Evolutionary conservation across 805 yeast genomes (phyloP).

Genomic region (Lipomyces sp.): DNA sequence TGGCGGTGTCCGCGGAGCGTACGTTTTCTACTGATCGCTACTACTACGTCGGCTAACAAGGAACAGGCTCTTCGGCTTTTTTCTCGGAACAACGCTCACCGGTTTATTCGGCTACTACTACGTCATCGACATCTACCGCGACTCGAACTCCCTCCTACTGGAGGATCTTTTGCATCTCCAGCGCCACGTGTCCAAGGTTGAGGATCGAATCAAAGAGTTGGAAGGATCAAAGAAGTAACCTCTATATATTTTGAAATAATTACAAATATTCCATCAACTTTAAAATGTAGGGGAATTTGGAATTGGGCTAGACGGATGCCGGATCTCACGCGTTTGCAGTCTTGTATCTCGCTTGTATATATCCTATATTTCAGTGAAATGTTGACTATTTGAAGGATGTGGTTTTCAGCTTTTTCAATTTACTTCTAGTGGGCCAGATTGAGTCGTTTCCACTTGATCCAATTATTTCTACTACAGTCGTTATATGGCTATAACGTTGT

Average conservation of each 20-base stretch:
- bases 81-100: slow-evolving; percentile 74
- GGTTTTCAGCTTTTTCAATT: neutral
- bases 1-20: slow-evolving; percentile 54
- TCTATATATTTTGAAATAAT: neutral
- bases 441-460: no score
- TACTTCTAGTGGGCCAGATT: neutral
- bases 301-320: neutral
- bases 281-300: no score
- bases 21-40: slow-evolving; percentile 21
- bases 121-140: slow-evolving; percentile 75
- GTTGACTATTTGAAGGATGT: neutral
- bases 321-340: neutral
- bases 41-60: neutral
- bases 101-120: slow-evolving; percentile 80
- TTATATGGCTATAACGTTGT: no score
- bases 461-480: no score
- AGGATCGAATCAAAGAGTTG: slow-evolving; percentile 67
- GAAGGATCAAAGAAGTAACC: slow-evolving; percentile 47
- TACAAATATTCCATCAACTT: no score
- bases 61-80: slow-evolving; percentile 67
- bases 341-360: neutral
- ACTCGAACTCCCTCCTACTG: slow-evolving; percentile 70
- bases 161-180: slow-evolving; percentile 76
- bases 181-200: slow-evolving; percentile 67
- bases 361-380: neutral